These are phyloP conservation scores for Pseudophaeomoniella oleicola DNA, from an alignment of 2,329 filamentous ascomycete species.

Conservation along the genomic window DNA sequence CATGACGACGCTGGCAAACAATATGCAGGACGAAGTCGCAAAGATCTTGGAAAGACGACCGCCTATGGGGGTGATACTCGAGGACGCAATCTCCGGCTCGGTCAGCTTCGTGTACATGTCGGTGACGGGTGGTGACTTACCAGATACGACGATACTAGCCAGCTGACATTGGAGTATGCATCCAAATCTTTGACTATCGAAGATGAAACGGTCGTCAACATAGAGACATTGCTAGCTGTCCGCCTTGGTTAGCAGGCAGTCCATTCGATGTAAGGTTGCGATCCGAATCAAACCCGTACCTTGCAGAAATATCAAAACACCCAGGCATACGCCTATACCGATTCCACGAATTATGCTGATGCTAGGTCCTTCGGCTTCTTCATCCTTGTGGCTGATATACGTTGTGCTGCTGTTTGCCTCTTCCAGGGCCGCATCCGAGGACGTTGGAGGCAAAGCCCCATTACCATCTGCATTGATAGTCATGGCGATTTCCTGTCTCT, in stretches of 20 bases:
- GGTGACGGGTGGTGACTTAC: constrained; percentile 14
- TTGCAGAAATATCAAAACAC: neutral
- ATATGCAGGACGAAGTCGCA: constrained; percentile 45
- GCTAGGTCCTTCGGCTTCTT: neutral
- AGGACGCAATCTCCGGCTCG: constrained; percentile 41
- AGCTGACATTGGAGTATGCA: constrained; percentile 58
- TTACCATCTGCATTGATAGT: too few species aligned
- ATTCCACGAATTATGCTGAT: neutral
- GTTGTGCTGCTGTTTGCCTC: too few species aligned
- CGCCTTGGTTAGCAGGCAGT: too few species aligned
- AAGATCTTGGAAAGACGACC: constrained; percentile 65
- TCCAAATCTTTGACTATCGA: constrained; percentile 60
- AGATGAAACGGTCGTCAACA: constrained; percentile 69
- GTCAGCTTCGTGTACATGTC: constrained; percentile 1
- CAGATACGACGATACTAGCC: constrained; percentile 70
- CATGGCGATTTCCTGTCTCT: too few species aligned
- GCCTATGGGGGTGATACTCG: constrained; percentile 50
- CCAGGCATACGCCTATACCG: neutral
- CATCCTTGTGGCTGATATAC: too few species aligned
- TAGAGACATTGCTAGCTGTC: constrained; percentile 55
- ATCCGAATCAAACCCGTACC: too few species aligned
- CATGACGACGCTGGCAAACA: constrained; percentile 48
- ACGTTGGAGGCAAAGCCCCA: too few species aligned
- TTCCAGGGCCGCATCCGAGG: too few species aligned
- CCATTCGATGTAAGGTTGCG: too few species aligned